A percentile compares a stretch with the other conserved stretches of the same genome.
These are phyloP conservation scores for Vaccinium vitisidaea DNA, from an alignment of 148 eudicot genomes.

Conservation along the genomic window DNA sequence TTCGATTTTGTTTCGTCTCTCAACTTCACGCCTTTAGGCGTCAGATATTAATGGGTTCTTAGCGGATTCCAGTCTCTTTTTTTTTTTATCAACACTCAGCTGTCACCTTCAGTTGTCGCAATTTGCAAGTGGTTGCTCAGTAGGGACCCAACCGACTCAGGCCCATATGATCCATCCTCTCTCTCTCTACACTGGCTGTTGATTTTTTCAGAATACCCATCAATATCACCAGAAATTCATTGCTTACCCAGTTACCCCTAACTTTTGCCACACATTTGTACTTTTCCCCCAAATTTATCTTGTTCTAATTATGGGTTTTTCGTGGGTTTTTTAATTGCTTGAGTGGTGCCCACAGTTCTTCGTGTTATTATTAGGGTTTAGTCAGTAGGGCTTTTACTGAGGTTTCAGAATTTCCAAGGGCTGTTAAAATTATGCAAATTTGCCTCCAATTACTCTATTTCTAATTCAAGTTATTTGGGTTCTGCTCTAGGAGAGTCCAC, in stretches of 20 bases:
- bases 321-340: neutral
- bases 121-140: slow-evolving; percentile 1
- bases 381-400: neutral
- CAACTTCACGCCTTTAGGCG: neutral
- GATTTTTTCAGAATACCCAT: slow-evolving; percentile 4
- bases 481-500: neutral
- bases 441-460: neutral
- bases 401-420: neutral
- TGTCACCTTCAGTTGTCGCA: neutral
- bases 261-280: neutral
- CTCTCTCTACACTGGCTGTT: slow-evolving; percentile 7
- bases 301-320: neutral
- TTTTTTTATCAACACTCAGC: neutral
- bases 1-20: neutral
- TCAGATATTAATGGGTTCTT: slow-evolving; percentile 9
- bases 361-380: neutral
- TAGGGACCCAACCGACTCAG: slow-evolving; percentile 9
- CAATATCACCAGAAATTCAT: neutral
- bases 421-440: neutral
- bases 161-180: neutral
- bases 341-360: neutral
- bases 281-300: neutral
- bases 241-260: neutral
- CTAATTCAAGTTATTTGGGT: neutral
- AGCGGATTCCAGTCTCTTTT: neutral